phyloP scores from a whole-genome alignment of 179 eudicot species.

The Heliamphora ciliata region DNA sequence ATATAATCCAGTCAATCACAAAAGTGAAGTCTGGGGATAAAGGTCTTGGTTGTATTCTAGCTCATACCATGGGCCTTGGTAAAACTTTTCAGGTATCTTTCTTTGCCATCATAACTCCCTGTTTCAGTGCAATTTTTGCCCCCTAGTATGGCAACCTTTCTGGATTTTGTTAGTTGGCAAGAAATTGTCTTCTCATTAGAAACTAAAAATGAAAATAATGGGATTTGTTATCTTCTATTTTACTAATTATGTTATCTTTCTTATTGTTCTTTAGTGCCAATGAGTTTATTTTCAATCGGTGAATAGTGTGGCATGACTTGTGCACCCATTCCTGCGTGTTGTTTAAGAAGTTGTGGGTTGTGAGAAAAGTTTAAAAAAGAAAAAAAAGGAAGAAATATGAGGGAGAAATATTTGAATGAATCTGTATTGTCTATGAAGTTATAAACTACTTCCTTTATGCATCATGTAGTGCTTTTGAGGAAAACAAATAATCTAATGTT shows the following conservation, averaged over 20 bases:
- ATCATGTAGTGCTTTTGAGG: not conserved
- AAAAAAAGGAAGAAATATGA: not conserved
- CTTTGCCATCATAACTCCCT: conserved; percentile 6
- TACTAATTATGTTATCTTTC: no score
- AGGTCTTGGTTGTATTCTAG: conserved; percentile 98
- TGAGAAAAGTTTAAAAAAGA: not conserved
- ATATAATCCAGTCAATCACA: conserved; percentile 71
- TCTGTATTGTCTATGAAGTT: not conserved
- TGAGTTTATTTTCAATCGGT: no score
- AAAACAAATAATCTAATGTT: not conserved
- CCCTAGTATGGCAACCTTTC: not conserved
- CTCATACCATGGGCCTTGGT: conserved; percentile 99
- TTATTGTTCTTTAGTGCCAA: no score
- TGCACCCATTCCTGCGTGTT: no score
- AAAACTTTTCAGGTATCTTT: conserved; percentile 90
- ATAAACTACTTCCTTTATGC: not conserved
- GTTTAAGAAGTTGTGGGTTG: no score
- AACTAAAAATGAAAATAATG: no score
- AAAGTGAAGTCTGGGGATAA: conserved; percentile 89
- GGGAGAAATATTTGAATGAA: not conserved
- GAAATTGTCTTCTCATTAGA: no score
- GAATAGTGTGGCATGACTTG: no score
- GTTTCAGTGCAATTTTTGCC: not conserved
- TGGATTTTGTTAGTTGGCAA: not conserved
- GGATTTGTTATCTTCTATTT: no score